phyloP scores from a whole-genome alignment of 345 rosid genomes.

The Gossypium bickii region DNA sequence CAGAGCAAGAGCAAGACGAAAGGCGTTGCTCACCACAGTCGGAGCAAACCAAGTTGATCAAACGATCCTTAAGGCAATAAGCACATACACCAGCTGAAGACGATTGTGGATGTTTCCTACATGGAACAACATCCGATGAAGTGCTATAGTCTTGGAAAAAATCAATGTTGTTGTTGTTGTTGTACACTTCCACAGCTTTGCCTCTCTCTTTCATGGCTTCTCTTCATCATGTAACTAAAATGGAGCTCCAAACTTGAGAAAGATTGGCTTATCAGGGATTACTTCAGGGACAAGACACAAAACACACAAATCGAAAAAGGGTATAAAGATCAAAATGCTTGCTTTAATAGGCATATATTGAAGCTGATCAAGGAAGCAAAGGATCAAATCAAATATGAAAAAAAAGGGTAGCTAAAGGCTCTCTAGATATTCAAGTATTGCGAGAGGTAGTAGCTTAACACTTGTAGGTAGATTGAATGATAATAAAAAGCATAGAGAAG shows the following conservation, averaged over 20 bases:
- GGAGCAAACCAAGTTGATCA: slow-evolving; percentile 73
- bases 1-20: slow-evolving; percentile 93
- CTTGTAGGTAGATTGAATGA: slow-evolving; percentile 28
- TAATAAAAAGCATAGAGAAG: slow-evolving; percentile 27
- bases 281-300: slow-evolving; percentile 1
- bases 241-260: background rate
- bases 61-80: slow-evolving; percentile 82
- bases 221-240: background rate
- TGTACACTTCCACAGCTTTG: slow-evolving; percentile 56
- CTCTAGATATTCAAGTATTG: slow-evolving; percentile 18
- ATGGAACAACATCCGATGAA: slow-evolving; percentile 58
- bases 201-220: slow-evolving; percentile 79
- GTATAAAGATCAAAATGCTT: slow-evolving; percentile 10
- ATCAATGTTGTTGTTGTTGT: slow-evolving; percentile 18
- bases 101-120: slow-evolving; percentile 76
- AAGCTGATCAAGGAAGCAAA: slow-evolving; percentile 1
- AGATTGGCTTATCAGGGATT: background rate
- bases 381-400: slow-evolving; percentile 10
- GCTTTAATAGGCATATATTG: slow-evolving; percentile 8
- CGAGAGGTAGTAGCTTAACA: slow-evolving; percentile 32
- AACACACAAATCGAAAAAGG: slow-evolving; percentile 10
- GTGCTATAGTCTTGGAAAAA: slow-evolving; percentile 38
- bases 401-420: background rate
- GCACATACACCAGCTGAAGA: slow-evolving; percentile 81
- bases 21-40: slow-evolving; percentile 94